Base-by-base conservation (phyloP, 306 rosid genomes). In the Quercus berberidifolia region DNA sequence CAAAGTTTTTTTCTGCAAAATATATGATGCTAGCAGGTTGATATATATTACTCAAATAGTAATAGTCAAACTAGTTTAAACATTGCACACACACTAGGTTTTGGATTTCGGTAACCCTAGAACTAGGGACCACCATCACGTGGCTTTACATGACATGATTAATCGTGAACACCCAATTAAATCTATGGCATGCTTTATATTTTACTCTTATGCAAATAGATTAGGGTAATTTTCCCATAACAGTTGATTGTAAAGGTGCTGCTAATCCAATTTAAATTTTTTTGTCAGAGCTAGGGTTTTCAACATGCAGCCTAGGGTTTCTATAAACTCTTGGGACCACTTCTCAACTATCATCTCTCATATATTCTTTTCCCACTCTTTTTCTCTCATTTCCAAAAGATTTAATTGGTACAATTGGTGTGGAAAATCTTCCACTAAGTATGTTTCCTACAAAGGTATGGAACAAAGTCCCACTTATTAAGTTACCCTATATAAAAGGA, bases 171-270 rank as follows among this genome's bases (percentile, higher is more conserved):
- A 64, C 80, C 85, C 84, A 89, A 86, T 85, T 71, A 81, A 80
- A 91, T 92, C 85, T 74, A 76, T 85, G 74, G 91, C 94, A 90
- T 90, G 91, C 90, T 10, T 84, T 86, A 84, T 73, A 88, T 76
- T 78, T 74, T 84, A 59, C 85, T 71, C 11, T 78, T 78, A 73
- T 79, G 69, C 63, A 59, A 72, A 70, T 65, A 38, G 38, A 82
- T 28, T 79, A 73, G 79, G 77, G 54, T 14, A 76, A 82, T 33
- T 72, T 41, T 76, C 89, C 81, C 80, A 49, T 80, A 58, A 80
- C 79, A 77, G 75, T 72, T 79, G 26, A 74, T 71, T 77, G 70
- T 33, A 82, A 77, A 62, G 70, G 65, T 10, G 73, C 57, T 80
- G 41, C 64, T 75, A 68, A 65, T 31, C 67, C 57, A 73, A 74